These are phyloP conservation scores for Lipomyces anomalus DNA, from an alignment of 805 yeast species.

Conservation along the genomic window DNA sequence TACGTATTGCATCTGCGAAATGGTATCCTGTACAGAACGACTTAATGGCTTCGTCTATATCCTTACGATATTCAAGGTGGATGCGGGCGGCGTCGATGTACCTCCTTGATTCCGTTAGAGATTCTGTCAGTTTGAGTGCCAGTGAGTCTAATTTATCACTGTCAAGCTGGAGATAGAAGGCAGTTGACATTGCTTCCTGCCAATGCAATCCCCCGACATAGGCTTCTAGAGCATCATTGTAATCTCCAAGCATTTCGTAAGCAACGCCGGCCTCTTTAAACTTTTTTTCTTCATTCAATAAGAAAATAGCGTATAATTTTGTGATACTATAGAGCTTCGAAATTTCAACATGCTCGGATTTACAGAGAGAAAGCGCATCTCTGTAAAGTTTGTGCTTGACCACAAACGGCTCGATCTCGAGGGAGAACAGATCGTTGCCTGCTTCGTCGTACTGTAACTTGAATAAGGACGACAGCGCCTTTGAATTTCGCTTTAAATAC, in stretches of 20 bases:
- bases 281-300: slow-evolving; percentile 44
- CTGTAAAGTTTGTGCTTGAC: slow-evolving; percentile 64
- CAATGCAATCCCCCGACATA: slow-evolving; percentile 69
- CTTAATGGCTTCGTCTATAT: slow-evolving; percentile 57
- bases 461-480: slow-evolving; percentile 63
- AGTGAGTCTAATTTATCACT: slow-evolving; percentile 40
- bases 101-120: slow-evolving; percentile 55
- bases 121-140: slow-evolving; percentile 52
- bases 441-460: slow-evolving; percentile 37
- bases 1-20: slow-evolving; percentile 69
- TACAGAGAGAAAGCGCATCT: slow-evolving; percentile 58
- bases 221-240: slow-evolving; percentile 59
- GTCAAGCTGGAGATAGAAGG: slow-evolving; percentile 37
- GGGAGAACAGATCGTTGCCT: slow-evolving; percentile 32
- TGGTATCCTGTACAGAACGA: slow-evolving; percentile 68
- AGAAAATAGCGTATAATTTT: slow-evolving; percentile 54
- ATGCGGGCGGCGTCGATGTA: slow-evolving; percentile 79
- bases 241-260: slow-evolving; percentile 60
- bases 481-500: slow-evolving; percentile 56
- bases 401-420: slow-evolving; percentile 65
- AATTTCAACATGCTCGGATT: slow-evolving; percentile 40
- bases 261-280: slow-evolving; percentile 73
- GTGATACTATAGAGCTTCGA: slow-evolving; percentile 49
- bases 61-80: slow-evolving; percentile 53
- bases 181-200: slow-evolving; percentile 74